Evolutionary conservation across 2,329 filamentous ascomycete species (phyloP), one percentile per base, ranked within the genome.

Genomic region (Alternaria tenuissima): DNA sequence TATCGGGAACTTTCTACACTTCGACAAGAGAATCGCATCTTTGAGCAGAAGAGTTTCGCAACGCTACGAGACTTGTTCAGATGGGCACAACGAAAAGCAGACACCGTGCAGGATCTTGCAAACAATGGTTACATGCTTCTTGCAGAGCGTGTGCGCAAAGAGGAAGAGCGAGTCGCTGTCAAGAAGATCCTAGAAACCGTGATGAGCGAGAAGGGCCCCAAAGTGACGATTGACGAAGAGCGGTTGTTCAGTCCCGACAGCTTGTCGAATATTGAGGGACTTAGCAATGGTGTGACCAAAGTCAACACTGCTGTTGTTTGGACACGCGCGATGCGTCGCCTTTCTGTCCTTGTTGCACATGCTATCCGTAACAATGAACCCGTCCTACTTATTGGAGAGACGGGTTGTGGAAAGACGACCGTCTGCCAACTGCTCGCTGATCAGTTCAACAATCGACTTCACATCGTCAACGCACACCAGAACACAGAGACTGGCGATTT

Each of bases 401-500:
- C 95, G 18, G 95, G 95, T 6, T 98, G 94, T 73, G 95, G 96
- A 62, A 99, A 99, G 81, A 99, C 95, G 0, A 97, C 94, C 2
- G 91, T 99, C 7, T 96, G 93, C 68, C 95, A 99, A 76, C 86
- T 97, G 74, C 85, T 98, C 54, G 93, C 95, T 3, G 91, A 96
- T 72, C 90, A 92, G 4, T 85, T 92, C 63, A 83, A 84, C 16
- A 93, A 90, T 70, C 83, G 91, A 64, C 82, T 99, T 39, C 89
- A 94, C 67, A 95, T 94, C 68, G 90, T 99, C 72, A 99, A 99
- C 75, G 95, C 96, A 3, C 96, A 99, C 78, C 94, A 98, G 69
- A 99, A 99, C 67, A 94, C 95, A 0, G 96, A 99, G 77, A 98
- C 96, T 0, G 94, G 95, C 16, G 95, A 99, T 78, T 84, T 99